Conservation (phyloP, 2,329 filamentous ascomycete genomes). For the Paracamarosporium sp. region DNA sequence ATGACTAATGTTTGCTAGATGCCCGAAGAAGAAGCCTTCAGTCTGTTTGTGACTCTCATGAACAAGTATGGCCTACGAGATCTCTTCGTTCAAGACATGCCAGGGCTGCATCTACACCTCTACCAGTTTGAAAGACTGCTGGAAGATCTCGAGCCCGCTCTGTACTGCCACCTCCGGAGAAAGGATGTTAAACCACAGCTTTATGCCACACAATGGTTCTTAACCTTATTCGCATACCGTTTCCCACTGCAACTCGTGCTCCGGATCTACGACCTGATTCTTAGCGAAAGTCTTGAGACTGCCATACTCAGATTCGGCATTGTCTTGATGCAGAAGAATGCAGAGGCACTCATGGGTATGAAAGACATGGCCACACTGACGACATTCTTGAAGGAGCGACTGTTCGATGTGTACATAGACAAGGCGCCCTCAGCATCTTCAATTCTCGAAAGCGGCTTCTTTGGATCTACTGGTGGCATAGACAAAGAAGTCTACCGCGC, state of each 20-base stretch:
- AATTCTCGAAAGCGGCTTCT: slow-evolving; percentile 95
- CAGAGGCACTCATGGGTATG: slow-evolving; percentile 77
- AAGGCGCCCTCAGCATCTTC: slow-evolving; percentile 90
- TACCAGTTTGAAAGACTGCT: slow-evolving; percentile 95
- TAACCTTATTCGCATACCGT: slow-evolving; percentile 97
- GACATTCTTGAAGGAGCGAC: slow-evolving; percentile 86
- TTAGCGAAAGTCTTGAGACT: slow-evolving; percentile 85
- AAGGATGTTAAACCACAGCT: slow-evolving; percentile 87
- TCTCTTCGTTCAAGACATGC: slow-evolving; percentile 95
- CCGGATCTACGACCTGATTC: slow-evolving; percentile 92
- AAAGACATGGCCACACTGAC: slow-evolving; percentile 91
- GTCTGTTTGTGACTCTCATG: slow-evolving; percentile 91
- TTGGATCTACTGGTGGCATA: slow-evolving; percentile 85
- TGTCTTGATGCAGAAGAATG: slow-evolving; percentile 95
- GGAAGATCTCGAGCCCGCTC: slow-evolving; percentile 90
- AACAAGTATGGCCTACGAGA: slow-evolving; percentile 94
- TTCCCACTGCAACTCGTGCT: slow-evolving; percentile 96
- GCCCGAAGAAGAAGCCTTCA: slow-evolving; percentile 97
- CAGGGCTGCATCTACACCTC: slow-evolving; percentile 88
- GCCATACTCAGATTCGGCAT: slow-evolving; percentile 95
- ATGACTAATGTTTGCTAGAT: slow-evolving; percentile 68
- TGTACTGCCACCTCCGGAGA: slow-evolving; percentile 92
- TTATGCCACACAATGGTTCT: slow-evolving; percentile 98
- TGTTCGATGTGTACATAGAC: slow-evolving; percentile 98
- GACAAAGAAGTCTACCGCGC: slow-evolving; percentile 97